These are phyloP conservation scores for Asterophora lycoperdoides DNA, from an alignment of 768 basidiomycete genomes.

Conservation along the genomic window DNA sequence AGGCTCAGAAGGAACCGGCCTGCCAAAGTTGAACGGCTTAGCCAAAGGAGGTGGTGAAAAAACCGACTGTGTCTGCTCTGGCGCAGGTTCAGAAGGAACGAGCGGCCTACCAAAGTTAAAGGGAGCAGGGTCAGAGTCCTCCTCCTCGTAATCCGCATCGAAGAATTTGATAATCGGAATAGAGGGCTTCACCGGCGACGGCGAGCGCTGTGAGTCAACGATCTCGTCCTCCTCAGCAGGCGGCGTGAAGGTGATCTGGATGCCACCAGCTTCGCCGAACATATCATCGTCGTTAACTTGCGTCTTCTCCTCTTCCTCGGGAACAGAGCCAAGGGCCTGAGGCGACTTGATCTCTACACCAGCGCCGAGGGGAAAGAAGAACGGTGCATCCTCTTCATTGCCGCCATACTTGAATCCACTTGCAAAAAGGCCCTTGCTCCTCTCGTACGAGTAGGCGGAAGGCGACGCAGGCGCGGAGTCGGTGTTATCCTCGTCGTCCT, in stretches of 20 bases:
- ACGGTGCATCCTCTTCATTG: constrained; percentile 50
- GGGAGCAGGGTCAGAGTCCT: constrained; percentile 1
- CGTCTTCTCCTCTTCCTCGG: constrained; percentile 43
- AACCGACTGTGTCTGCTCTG: constrained; percentile 3
- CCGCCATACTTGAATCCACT: constrained; percentile 43
- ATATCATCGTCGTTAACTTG: constrained; percentile 41
- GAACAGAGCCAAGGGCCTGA: constrained; percentile 33
- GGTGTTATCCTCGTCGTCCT: constrained; percentile 41
- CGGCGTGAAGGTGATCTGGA: constrained; percentile 69
- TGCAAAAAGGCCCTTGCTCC: constrained; percentile 57
- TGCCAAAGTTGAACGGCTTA: constrained; percentile 1
- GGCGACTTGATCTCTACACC: constrained; percentile 32
- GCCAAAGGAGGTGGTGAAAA: constrained; percentile 9
- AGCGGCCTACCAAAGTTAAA: constrained; percentile 18
- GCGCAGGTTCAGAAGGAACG: neutral
- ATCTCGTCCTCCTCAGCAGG: constrained; percentile 41
- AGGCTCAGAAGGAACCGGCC: neutral
- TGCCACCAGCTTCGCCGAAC: constrained; percentile 64
- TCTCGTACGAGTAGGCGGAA: constrained; percentile 46
- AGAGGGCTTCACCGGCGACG: constrained; percentile 24
- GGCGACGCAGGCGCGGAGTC: constrained; percentile 40
- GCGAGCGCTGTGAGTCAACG: constrained; percentile 25
- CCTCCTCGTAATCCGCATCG: constrained; percentile 19
- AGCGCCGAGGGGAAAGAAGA: constrained; percentile 38
- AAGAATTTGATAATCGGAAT: constrained; percentile 35